Base-by-base conservation (phyloP, 352 stramenopile species). In the Discostella stelligera region DNA sequence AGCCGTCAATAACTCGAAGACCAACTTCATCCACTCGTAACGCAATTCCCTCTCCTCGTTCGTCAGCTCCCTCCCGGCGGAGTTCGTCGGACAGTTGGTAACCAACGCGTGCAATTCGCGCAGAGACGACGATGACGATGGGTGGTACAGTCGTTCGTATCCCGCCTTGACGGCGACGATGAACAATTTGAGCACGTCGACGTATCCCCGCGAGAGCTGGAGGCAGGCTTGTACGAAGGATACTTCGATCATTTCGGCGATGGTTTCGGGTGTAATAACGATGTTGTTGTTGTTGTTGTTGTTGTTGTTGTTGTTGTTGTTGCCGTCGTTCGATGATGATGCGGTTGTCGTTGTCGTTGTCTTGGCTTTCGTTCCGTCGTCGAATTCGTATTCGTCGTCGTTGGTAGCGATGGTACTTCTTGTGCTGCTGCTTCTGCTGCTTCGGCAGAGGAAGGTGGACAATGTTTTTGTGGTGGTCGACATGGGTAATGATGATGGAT, bases 181-280 rank as follows among this genome's bases (percentile, higher is more conserved):
- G 52, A 92, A 89, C 21, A 92, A 54, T 82, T 92, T 92, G 16
- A 92, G 59, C 0, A 90, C 82, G 59, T 92, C 87, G 10, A 92
- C 67, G 65, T 89, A 92, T 21, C 87, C 87, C 21, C 63, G 64
- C 7, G 76, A 53, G 3, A 92, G 70, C 77, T 92, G 84, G 21
- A 92, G 66, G 46, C 84, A 91, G 10, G 82, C 82, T 68, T 89
- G 66, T 18, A 92, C 67, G 58, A 92, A 92, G 0, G 82, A 84
- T 2, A 86, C 77, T 61, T 92, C 87, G 18, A 92, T 70, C 49
- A 90, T 74, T 73, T 89, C 80, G 11, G 83, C 82, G 32, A 91
- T 79, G 52, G 60, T 81, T 65, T 68, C 71, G 11, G 77, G 56
- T n/a, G 77, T 83, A 32, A 32, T 50, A 81, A 20, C 4, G 48